Evolutionary conservation across 768 basidiomycete species (phyloP).

Genomic region (Lentinula aciculospora): DNA sequence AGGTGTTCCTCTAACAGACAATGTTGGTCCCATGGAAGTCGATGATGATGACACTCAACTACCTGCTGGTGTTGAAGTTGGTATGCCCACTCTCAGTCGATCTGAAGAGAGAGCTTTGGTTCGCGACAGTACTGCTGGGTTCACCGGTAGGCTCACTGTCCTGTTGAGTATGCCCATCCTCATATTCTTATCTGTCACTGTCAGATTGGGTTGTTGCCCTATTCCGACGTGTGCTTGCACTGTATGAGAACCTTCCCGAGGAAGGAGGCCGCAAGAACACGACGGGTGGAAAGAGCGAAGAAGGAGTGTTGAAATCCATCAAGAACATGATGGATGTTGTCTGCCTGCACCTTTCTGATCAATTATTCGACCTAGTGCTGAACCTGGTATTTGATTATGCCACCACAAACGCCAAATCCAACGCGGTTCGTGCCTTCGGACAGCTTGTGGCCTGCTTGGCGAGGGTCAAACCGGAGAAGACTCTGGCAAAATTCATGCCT

Average conservation of each 20-base stretch:
- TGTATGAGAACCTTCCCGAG: constrained; percentile 92
- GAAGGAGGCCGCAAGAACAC: constrained; percentile 85
- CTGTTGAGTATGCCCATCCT: neutral
- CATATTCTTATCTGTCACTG: neutral
- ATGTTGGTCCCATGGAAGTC: constrained; percentile 49
- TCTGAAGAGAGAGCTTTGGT: constrained; percentile 70
- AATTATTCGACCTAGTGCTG: constrained; percentile 79
- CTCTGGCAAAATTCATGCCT: constrained; percentile 74
- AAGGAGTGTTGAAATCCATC: constrained; percentile 69
- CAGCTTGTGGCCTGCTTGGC: constrained; percentile 84
- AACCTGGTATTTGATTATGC: constrained; percentile 83
- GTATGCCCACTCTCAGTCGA: constrained; percentile 38
- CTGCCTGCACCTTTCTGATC: constrained; percentile 73
- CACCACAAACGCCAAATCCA: constrained; percentile 85
- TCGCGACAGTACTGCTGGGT: constrained; percentile 72
- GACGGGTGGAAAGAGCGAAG: constrained; percentile 82
- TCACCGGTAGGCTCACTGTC: constrained; percentile 50
- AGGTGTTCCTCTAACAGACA: constrained; percentile 47
- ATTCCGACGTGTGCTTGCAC: constrained; percentile 69
- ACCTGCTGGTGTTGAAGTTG: constrained; percentile 47
- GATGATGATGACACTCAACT: constrained; percentile 39
- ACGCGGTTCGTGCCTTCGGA: constrained; percentile 86
- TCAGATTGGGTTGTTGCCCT: constrained; percentile 78
- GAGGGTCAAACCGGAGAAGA: constrained; percentile 68
- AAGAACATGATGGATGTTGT: constrained; percentile 78